Evolutionary conservation across 2,329 filamentous ascomycete species (phyloP), one percentile per base, ranked within the genome.

Genomic region (Hypoxylon sp.): DNA sequence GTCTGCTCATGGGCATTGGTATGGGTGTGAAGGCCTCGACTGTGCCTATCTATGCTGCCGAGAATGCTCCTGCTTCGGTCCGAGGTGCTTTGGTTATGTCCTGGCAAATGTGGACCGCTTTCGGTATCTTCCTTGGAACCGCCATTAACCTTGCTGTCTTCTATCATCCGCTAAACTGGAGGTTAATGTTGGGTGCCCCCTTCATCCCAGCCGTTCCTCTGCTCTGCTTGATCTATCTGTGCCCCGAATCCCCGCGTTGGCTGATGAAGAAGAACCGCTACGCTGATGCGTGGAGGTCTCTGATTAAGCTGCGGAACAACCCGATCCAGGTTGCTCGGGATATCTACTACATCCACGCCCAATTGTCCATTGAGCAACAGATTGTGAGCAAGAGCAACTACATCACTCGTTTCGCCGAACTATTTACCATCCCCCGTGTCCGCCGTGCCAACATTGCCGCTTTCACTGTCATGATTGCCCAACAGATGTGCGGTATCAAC

Each of bases 21-120:
- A 93, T 94, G 82, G 92, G 92, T 29, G 85, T 91, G 14, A 94
- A 94, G 76, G 89, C 89, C 19, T 88, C 88, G 0, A 90, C 88
- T 10, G 91, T 93, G 1, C 92, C 92, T 0, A 90, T 94, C 29
- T 94, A 92, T 73, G 90, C 91, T 0, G 92, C 92, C 1, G 92
- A 94, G 78, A 92, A 88, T 63, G 87, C 90, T 0, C 92, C 92
- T 0, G 89, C 91, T 1, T 78, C 84, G 1, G 90, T 94, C 60
- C 88, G 92, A 76, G 91, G 92, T 70, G 92, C 91, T 6, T 83
- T 96, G 17, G 92, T 94, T 70, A 95, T 95, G 92, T 90, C 90
- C 69, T 95, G 92, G 92, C 91, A 94, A 80, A 82, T 91, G 78
- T 91, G 89, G 87, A 89, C 85, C 2, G 81, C 81, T 8, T 84